Percentiles rank a stretch among this genome's conserved stretches.
These are phyloP conservation scores for Curvularia hawaiiensis DNA, from an alignment of 2,329 filamentous ascomycete species.

Conservation along the genomic window DNA sequence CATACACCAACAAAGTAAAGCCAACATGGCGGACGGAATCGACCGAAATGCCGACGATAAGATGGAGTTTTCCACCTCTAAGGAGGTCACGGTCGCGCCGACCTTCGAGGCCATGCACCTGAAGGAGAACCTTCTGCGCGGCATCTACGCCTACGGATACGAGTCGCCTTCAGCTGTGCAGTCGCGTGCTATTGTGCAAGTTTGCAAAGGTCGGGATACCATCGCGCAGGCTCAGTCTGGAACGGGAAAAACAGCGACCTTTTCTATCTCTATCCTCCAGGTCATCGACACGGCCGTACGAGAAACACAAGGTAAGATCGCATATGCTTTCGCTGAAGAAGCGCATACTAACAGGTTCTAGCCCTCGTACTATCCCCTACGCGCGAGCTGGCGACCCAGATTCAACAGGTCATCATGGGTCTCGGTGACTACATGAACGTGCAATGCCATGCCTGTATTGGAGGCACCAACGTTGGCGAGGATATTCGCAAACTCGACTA, in stretches of 20 bases:
- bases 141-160: slow-evolving; percentile 98
- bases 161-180: slow-evolving; percentile 98
- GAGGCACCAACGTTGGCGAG: slow-evolving; percentile 95
- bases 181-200: slow-evolving; percentile 96
- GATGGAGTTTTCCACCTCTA: slow-evolving; percentile 98
- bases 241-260: slow-evolving; percentile 95
- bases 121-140: slow-evolving; percentile 95
- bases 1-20: neutral
- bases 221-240: slow-evolving; percentile 98
- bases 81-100: slow-evolving; percentile 93
- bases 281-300: slow-evolving; percentile 93
- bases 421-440: slow-evolving; percentile 99
- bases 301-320: slow-evolving; percentile 72
- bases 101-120: slow-evolving; percentile 79
- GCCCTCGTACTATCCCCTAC: slow-evolving; percentile 95
- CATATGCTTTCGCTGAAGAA: neutral
- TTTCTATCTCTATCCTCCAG: slow-evolving; percentile 94
- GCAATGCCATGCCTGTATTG: slow-evolving; percentile 98
- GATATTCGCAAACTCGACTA: slow-evolving; percentile 98
- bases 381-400: slow-evolving; percentile 95
- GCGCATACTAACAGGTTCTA: slow-evolving; percentile 34
- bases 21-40: slow-evolving; percentile 86
- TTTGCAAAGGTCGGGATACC: slow-evolving; percentile 98
- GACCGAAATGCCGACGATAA: slow-evolving; percentile 93
- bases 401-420: slow-evolving; percentile 98